Percentiles rank a stretch among this genome's conserved stretches.
These are phyloP conservation scores for Cephaloascus albidus DNA, from an alignment of 805 yeast species.

Conservation along the genomic window DNA sequence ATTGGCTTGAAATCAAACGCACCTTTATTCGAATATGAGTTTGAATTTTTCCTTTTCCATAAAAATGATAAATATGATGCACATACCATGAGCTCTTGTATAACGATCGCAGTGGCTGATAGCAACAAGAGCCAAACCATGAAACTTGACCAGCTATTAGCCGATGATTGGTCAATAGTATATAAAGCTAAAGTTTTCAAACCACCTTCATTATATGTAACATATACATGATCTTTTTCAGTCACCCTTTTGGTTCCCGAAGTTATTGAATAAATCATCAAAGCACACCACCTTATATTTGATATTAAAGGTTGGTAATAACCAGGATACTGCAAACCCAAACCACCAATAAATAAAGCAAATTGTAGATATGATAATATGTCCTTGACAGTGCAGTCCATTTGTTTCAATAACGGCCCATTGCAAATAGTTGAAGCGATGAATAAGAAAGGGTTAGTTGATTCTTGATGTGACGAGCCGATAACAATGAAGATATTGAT, in stretches of 20 bases:
- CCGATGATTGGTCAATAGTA: constrained; percentile 11
- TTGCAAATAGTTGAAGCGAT: constrained; percentile 52
- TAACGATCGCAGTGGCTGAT: constrained; percentile 13
- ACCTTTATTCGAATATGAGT: constrained; percentile 2
- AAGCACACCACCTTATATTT: constrained; percentile 44
- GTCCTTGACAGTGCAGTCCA: constrained; percentile 44
- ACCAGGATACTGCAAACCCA: constrained; percentile 52
- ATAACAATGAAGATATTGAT: constrained; percentile 30
- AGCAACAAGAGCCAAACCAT: constrained; percentile 22
- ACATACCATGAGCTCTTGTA: constrained; percentile 10
- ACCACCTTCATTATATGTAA: constrained; percentile 30
- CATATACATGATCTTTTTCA: constrained; percentile 26
- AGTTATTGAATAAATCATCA: constrained; percentile 19
- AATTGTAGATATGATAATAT: constrained; percentile 48
- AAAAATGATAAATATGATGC: constrained; percentile 2
- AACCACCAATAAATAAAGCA: constrained; percentile 45
- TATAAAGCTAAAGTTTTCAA: constrained; percentile 25
- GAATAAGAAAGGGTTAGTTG: constrained; percentile 41
- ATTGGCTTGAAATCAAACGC: constrained; percentile 1
- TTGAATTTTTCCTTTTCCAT: constrained; percentile 3
- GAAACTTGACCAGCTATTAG: constrained; percentile 33
- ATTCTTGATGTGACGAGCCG: constrained; percentile 50
- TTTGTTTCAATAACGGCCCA: constrained; percentile 41
- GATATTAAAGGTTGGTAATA: constrained; percentile 48
- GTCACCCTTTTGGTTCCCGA: constrained; percentile 1